Percentiles rank a stretch among this genome's conserved stretches.
These are phyloP conservation scores for Fraxinus xanthoxyloides DNA, from an alignment of 305 asterid species.

Conservation along the genomic window DNA sequence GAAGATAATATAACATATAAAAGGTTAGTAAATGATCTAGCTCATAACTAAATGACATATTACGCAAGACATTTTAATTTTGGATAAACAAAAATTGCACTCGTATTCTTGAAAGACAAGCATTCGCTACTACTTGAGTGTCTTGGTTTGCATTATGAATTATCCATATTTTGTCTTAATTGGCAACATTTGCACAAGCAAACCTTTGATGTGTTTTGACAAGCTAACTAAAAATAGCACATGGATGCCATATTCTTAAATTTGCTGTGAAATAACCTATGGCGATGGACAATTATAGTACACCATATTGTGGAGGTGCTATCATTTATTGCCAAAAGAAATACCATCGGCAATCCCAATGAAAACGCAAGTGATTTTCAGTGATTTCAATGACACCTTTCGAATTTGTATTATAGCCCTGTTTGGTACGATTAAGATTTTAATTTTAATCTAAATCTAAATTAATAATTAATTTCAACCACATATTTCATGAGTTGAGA, in stretches of 20 bases:
- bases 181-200: constrained; percentile 11
- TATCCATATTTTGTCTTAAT: background rate
- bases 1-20: background rate
- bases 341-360: background rate
- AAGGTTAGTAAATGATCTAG: background rate
- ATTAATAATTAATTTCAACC: no score
- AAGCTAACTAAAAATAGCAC: constrained; percentile 28
- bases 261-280: background rate
- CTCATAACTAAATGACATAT: background rate
- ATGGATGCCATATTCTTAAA: background rate
- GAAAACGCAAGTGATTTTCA: background rate
- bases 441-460: no score
- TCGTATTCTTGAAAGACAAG: background rate
- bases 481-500: no score
- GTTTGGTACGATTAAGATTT: no score
- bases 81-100: background rate
- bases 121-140: background rate
- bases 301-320: background rate
- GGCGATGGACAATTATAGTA: background rate
- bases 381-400: background rate
- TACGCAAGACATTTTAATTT: background rate
- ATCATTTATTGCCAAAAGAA: background rate
- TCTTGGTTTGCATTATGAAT: background rate
- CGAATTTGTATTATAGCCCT: background rate
- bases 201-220: constrained; percentile 34